Percentiles rank a stretch among this genome's conserved stretches.
Evolutionary conservation across 2,329 filamentous ascomycete genomes (phyloP).

Genomic region (Gnomoniopsis sp.): DNA sequence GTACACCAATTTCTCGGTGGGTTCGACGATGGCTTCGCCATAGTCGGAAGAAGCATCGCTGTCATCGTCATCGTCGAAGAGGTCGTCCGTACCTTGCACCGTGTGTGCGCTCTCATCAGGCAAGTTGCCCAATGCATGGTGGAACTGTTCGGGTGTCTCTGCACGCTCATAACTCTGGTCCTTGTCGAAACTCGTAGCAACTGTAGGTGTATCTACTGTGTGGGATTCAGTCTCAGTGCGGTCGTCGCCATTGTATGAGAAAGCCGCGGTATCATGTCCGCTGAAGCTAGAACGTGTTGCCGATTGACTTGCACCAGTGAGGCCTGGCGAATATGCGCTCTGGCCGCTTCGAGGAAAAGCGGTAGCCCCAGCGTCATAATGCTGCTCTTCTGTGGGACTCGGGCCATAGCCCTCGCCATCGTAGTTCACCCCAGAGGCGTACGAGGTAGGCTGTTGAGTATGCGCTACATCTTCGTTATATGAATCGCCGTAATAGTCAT

Average conservation of each 20-base stretch:
- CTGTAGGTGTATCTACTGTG: not conserved
- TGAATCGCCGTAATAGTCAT: not conserved
- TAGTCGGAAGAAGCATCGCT: constrained; percentile 7
- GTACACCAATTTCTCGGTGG: constrained; percentile 5
- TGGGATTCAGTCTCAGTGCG: not conserved
- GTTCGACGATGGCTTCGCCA: constrained; percentile 6
- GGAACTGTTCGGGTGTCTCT: not conserved
- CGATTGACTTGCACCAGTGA: not conserved
- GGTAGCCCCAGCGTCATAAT: not conserved
- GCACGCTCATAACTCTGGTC: not conserved
- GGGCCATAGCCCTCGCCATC: constrained; percentile 9
- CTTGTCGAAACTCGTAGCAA: not conserved
- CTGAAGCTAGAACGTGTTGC: not conserved
- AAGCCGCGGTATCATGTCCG: not conserved
- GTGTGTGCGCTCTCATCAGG: constrained; percentile 26
- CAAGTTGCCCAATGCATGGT: constrained; percentile 6
- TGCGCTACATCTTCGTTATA: not conserved
- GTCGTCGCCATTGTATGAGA: not conserved
- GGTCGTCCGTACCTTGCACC: constrained; percentile 30
- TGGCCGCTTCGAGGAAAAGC: not conserved
- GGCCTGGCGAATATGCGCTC: not conserved
- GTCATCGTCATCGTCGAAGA: constrained; percentile 28
- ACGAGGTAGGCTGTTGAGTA: not conserved
- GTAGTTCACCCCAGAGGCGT: not conserved
- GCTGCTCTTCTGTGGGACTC: not conserved